Conservation (phyloP, 345 rosid species). For the Fremontodendron californicum region DNA sequence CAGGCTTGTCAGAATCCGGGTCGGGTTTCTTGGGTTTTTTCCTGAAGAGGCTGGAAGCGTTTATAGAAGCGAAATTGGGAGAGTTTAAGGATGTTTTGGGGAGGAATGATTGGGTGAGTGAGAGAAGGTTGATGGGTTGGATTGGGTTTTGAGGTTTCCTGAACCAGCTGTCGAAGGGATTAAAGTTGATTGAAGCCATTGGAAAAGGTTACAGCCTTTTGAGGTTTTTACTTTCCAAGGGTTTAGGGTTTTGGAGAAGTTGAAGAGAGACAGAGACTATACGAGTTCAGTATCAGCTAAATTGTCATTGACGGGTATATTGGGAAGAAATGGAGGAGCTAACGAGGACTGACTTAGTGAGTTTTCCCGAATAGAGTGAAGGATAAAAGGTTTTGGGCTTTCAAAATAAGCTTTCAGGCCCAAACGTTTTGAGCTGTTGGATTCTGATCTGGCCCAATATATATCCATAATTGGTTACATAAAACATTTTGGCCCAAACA, state of each 20-base stretch:
- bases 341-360: not conserved
- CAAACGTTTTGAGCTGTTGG: no score
- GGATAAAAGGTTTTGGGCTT: no score
- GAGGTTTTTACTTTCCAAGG: constrained; percentile 6
- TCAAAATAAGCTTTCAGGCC: no score
- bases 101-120: constrained; percentile 35
- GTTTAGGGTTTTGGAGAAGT: constrained; percentile 15
- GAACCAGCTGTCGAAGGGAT: constrained; percentile 80
- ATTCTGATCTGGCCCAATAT: no score
- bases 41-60: constrained; percentile 33
- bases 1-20: constrained; percentile 33
- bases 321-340: not conserved
- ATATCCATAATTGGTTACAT: no score
- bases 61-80: constrained; percentile 60
- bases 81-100: constrained; percentile 16
- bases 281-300: not conserved
- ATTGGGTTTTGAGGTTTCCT: constrained; percentile 64
- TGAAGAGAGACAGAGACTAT: not conserved
- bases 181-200: constrained; percentile 80
- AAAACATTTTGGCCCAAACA: no score
- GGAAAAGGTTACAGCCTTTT: not conserved
- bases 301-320: not conserved
- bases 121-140: constrained; percentile 44
- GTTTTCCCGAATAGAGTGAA: no score
- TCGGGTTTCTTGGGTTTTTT: constrained; percentile 31